phyloP scores from a whole-genome alignment of 441 rosid species.

The Kokia cookei region DNA sequence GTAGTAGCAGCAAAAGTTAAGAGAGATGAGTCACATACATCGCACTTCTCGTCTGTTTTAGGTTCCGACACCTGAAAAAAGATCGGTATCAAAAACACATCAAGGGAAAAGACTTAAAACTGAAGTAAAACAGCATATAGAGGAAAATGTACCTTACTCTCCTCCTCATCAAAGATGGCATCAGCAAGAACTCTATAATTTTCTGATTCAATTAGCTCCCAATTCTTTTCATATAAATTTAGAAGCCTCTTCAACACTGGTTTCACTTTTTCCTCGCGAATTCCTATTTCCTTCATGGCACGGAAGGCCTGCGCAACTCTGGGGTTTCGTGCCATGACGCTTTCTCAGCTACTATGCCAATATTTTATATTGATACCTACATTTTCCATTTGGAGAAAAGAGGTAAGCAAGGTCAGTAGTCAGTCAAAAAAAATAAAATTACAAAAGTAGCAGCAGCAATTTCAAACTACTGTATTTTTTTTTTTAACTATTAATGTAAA shows the following conservation, averaged over 20 bases:
- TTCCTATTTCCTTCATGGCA: constrained; percentile 69
- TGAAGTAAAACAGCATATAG: neutral
- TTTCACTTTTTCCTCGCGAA: constrained; percentile 42
- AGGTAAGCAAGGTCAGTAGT: neutral
- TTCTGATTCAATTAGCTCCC: constrained; percentile 77
- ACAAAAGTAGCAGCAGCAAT: neutral
- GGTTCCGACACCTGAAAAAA: constrained; percentile 35
- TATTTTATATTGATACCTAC: neutral
- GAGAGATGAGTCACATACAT: constrained; percentile 26
- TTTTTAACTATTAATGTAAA: neutral
- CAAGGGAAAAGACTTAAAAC: constrained; percentile 5
- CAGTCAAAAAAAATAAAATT: neutral
- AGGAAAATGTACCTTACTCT: constrained; percentile 42
- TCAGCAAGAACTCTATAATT: constrained; percentile 82
- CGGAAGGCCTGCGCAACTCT: constrained; percentile 44
- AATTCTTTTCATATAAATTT: constrained; percentile 60
- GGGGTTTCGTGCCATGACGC: constrained; percentile 52
- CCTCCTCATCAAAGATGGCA: constrained; percentile 83
- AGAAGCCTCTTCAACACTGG: constrained; percentile 69
- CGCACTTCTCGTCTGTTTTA: constrained; percentile 13
- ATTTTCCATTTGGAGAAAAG: neutral
- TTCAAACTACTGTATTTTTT: neutral
- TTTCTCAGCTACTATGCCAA: neutral
- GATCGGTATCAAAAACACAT: constrained; percentile 6
- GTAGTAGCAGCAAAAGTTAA: constrained; percentile 1